Evolutionary conservation across 306 rosid genomes (phyloP), one percentile per base, ranked within the genome.

Genomic region (Fragaria iinumae): DNA sequence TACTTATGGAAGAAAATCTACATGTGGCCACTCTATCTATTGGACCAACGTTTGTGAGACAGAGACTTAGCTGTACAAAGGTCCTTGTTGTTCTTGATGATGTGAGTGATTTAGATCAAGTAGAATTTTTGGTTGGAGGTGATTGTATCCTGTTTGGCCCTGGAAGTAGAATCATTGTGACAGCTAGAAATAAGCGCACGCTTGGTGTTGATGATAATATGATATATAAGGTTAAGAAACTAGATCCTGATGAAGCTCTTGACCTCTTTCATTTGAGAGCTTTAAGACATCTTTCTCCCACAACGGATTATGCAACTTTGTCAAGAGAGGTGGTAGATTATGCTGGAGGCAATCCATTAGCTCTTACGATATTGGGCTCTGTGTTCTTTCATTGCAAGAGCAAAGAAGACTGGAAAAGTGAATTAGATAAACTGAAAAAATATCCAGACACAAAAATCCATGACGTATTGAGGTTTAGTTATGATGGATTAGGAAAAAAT

Each of bases 401-500:
- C 27, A 27, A 3, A 29, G 17, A 71, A 50, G 75, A 50, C 4
- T 50, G 75, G 75, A 3, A 72, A 14, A 11, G n/a, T 23, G 59
- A 27, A 14, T 20, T 79, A 0, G 66, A 34, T 4, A 76, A 65
- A 23, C 5, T 79, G 2, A 2, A 52, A 49, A 69, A 50, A 1
- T 50, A 16, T 17, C 20, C n/a, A 0, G 9, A 17, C 21, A 5
- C 4, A 49, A 1, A 38, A 34, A 39, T 72, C 49, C 47, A 63
- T 5, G 20, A 50, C 1, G 69, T 67, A 18, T 47, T 72, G 11
- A 79, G 75, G 27, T 11, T 64, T 17, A 79, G 82, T 79, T 79
- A 38, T 65, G 78, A 79, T 49, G 78, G 82, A 41, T 64, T 79
- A 60, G 78, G 41, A 13, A 47, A 79, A 1, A 14, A 27, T 62